A percentile compares a stretch with the other conserved stretches of the same genome.
These are phyloP conservation scores for Coelastrella sp. DNA, from an alignment of 139 green algal species.

Conservation along the genomic window DNA sequence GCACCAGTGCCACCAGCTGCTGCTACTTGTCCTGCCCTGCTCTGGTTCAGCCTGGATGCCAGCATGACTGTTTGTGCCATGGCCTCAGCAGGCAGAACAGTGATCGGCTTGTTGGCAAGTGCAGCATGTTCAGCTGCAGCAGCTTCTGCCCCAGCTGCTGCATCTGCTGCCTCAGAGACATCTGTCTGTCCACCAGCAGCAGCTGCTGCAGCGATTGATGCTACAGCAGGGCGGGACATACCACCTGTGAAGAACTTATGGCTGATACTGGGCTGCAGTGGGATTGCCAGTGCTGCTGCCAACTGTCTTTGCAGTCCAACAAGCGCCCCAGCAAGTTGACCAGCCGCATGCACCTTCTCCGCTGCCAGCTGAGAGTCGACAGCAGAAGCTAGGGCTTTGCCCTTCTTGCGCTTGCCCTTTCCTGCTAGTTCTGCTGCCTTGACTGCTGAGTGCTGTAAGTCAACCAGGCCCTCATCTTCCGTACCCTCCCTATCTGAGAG, in stretches of 20 bases:
- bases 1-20: conserved; percentile 14
- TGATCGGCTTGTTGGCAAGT: neutral
- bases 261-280: conserved; percentile 40
- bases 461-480: conserved; percentile 11
- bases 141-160: neutral
- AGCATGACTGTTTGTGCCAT: conserved; percentile 25
- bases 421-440: neutral
- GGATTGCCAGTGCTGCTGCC: conserved; percentile 20
- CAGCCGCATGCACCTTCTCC: neutral
- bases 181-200: neutral
- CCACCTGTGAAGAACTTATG: conserved; percentile 47
- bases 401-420: neutral
- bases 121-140: neutral
- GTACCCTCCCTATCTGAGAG: conserved; percentile 15
- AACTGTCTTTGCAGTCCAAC: conserved; percentile 28
- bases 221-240: neutral
- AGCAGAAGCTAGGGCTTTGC: neutral
- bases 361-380: neutral
- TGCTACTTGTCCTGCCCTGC: conserved; percentile 12
- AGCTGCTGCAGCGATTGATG: conserved; percentile 8
- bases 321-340: conserved; percentile 17
- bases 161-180: neutral
- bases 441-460: conserved; percentile 11
- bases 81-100: conserved; percentile 22
- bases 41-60: conserved; percentile 28